Percentiles rank a stretch among this genome's conserved stretches.
Conservation (phyloP, 371 early-diverging fungal genomes). For the Entomophthora muscae region DNA sequence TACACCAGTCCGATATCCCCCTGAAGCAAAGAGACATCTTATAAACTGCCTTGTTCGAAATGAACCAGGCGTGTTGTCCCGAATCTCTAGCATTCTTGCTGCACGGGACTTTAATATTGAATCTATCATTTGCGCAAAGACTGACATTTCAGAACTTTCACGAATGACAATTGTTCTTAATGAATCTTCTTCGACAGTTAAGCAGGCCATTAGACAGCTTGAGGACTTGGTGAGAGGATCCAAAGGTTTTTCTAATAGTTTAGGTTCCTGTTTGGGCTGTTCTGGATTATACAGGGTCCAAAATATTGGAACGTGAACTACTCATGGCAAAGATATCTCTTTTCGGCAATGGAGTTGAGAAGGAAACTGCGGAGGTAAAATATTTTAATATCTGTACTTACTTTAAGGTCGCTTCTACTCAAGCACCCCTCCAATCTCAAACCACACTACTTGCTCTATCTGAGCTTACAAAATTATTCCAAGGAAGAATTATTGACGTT, state of each 20-base stretch:
- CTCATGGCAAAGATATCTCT: conserved; percentile 83
- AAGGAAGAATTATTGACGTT: conserved; percentile 76
- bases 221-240: conserved; percentile 56
- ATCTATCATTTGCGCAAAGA: conserved; percentile 81
- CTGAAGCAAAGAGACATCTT: conserved; percentile 46
- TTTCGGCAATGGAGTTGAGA: conserved; percentile 21
- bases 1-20: conserved; percentile 44
- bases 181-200: conserved; percentile 66
- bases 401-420: neutral
- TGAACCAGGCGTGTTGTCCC: conserved; percentile 87
- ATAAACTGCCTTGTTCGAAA: conserved; percentile 88
- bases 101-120: conserved; percentile 94
- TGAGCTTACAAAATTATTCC: conserved; percentile 66
- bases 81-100: conserved; percentile 85
- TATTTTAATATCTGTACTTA: neutral
- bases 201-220: conserved; percentile 83
- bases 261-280: conserved; percentile 93
- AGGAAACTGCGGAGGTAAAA: neutral
- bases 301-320: conserved; percentile 78
- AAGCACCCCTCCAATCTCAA: neutral
- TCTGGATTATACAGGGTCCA: conserved; percentile 73
- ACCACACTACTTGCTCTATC: conserved; percentile 22
- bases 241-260: neutral
- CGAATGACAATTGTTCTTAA: conserved; percentile 90
- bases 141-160: conserved; percentile 80